Evolutionary conservation across 192 early-diverging fungal genomes (phyloP).

Genomic region (Haplosporangium gracile): DNA sequence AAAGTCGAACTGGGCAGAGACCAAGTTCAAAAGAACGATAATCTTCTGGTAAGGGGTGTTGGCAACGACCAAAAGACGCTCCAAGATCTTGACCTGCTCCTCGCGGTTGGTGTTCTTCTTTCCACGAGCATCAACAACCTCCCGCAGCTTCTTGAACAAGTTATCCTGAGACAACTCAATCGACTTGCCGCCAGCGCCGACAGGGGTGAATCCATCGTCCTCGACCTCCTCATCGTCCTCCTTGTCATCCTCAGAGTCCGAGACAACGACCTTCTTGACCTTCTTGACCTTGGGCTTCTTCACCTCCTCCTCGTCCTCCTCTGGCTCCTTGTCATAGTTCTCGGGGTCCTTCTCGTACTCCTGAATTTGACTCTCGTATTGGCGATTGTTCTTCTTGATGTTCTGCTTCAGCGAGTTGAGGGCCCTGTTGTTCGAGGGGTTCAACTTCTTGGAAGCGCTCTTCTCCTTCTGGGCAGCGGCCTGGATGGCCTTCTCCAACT

Average conservation of each 20-base stretch:
- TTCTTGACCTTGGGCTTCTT: constrained; percentile 32
- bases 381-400: constrained; percentile 90
- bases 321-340: constrained; percentile 26
- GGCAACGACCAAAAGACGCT: constrained; percentile 72
- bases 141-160: constrained; percentile 86
- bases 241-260: constrained; percentile 63
- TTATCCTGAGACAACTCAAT: constrained; percentile 77
- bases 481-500: constrained; percentile 85
- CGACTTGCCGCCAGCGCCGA: constrained; percentile 77
- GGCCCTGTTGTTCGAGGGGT: constrained; percentile 81
- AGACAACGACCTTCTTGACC: constrained; percentile 57
- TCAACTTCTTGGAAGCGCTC: constrained; percentile 87
- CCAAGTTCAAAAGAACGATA: constrained; percentile 86
- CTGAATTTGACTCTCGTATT: constrained; percentile 78
- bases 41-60: constrained; percentile 83
- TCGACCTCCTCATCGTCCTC: constrained; percentile 65
- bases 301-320: constrained; percentile 26
- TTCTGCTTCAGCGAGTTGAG: constrained; percentile 95
- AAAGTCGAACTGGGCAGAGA: constrained; percentile 92
- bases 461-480: constrained; percentile 73
- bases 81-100: constrained; percentile 78
- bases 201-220: constrained; percentile 77
- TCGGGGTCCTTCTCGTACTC: constrained; percentile 68
- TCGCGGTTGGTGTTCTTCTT: constrained; percentile 95
- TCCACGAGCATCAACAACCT: constrained; percentile 87